Percentiles rank a stretch among this genome's conserved stretches.
These are phyloP conservation scores for Penstemon davidsonii DNA, from an alignment of 257 asterid species.

Conservation along the genomic window DNA sequence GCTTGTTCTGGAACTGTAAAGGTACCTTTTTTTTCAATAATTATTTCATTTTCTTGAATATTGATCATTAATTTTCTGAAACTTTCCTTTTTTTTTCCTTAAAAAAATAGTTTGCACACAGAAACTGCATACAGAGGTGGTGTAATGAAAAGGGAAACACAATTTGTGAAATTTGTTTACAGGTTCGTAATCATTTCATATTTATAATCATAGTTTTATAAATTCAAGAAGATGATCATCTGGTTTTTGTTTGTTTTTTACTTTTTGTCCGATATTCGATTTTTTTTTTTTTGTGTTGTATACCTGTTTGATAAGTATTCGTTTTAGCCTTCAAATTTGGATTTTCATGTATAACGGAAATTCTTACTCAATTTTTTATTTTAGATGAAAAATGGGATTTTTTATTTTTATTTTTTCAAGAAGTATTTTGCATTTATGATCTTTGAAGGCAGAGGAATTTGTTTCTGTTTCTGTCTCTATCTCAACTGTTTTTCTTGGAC, in stretches of 20 bases:
- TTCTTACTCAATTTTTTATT: not conserved
- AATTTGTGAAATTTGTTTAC: constrained; percentile 83
- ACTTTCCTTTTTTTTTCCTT: not conserved
- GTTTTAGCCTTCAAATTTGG: constrained; percentile 27
- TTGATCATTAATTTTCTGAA: constrained; percentile 12
- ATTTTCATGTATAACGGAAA: not conserved
- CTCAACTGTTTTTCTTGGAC: constrained; percentile 34
- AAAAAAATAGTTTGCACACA: constrained; percentile 69
- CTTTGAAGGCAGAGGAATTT: constrained; percentile 21
- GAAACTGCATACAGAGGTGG: constrained; percentile 97
- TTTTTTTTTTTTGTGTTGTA: constrained; percentile 13
- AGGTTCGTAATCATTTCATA: constrained; percentile 38
- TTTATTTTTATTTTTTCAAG: not conserved
- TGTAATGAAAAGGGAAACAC: constrained; percentile 88
- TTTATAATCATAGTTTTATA: constrained; percentile 10
- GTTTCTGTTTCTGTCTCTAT: constrained; percentile 27
- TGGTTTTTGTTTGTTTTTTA: not conserved
- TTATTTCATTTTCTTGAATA: not conserved
- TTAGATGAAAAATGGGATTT: not conserved
- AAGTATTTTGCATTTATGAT: not conserved
- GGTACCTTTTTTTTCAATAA: constrained; percentile 36
- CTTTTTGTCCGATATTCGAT: not conserved
- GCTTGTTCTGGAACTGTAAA: constrained; percentile 91
- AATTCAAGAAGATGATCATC: constrained; percentile 12
- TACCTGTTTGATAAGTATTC: constrained; percentile 30